Base-by-base conservation (phyloP, 805 yeast species). In the Starmerella floris region DNA sequence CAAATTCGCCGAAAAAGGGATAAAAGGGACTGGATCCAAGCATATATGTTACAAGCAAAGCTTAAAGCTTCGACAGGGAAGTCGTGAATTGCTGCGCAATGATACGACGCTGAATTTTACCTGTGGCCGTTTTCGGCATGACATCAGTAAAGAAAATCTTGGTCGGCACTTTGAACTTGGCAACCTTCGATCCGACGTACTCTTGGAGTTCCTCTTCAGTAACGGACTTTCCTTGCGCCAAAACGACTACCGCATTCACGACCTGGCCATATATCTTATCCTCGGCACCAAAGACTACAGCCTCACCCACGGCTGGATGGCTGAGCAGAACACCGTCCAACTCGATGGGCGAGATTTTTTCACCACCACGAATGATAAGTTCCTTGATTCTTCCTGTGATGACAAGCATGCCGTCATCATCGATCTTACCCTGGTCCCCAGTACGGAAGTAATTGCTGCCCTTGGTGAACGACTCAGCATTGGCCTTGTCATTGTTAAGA, bases 71-170 rank as follows among this genome's bases (percentile, higher is more conserved):
- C 10, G 46, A 30, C 27, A 43, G 20, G 23, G 37, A 31, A 11
- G 39, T 5, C 25, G 61, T 54, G 42, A 72, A 68, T 44, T 62
- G 60, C 43, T 63, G 64, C 4, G 79, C 79, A 52, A 78, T 73
- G 48, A 67, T 68, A 50, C 82, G 64, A 55, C 87, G 67, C 62
- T 79, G 84, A 43, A 79, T 74, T 65, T 79, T 79, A 22, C 85
- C 87, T 1, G 87, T 79, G 5, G 87, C 79, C 2, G 83, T 77
- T 66, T 79, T 79, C 49, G 85, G 85, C 59, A 79, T 65, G 22
- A 65, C 63, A 15, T 76, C 71, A 8, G 77, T 74, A 54, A 79
- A 71, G 56, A 65, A 75, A 35, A 76, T 64, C 59, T 65, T 68
- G 16, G 57, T 62, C 1, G 87, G 85, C 11, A 79, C 64, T 60